A percentile compares a stretch with the other conserved stretches of the same genome.
These are phyloP conservation scores for Rhodotorula mucilaginosa DNA, from an alignment of 1,284 basidiomycete genomes.

Conservation along the genomic window DNA sequence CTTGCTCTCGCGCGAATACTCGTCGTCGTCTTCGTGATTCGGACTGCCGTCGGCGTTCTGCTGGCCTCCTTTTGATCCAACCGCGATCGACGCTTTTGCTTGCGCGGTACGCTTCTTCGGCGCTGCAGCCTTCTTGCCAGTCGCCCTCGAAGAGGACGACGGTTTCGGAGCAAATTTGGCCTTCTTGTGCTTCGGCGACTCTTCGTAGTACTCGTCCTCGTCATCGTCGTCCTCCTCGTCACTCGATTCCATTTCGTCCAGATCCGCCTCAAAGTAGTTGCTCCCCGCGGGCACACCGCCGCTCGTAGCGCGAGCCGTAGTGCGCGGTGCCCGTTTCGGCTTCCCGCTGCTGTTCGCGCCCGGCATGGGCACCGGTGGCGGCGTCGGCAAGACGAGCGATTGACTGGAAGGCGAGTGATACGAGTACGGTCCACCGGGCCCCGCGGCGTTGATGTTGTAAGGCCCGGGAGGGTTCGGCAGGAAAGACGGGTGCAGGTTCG, in stretches of 20 bases:
- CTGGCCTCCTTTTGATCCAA: background rate
- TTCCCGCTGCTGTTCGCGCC: background rate
- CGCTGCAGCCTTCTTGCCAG: background rate
- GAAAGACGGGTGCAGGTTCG: background rate
- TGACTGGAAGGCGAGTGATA: slow-evolving; percentile 11
- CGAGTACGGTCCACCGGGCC: slow-evolving; percentile 1
- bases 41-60: background rate
- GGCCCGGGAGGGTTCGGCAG: background rate
- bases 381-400: background rate
- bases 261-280: slow-evolving; percentile 5
- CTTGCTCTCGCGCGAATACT: slow-evolving; percentile 28
- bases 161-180: background rate
- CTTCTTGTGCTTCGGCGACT: background rate
- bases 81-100: background rate
- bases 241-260: background rate
- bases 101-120: background rate
- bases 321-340: background rate
- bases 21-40: slow-evolving; percentile 4
- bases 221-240: slow-evolving; percentile 6
- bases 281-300: background rate
- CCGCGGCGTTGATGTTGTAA: background rate
- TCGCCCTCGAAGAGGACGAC: background rate
- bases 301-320: background rate
- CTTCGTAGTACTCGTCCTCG: background rate
- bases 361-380: background rate